Evolutionary conservation across 2,329 filamentous ascomycete genomes (phyloP).

Genomic region (Trichophyton simii): DNA sequence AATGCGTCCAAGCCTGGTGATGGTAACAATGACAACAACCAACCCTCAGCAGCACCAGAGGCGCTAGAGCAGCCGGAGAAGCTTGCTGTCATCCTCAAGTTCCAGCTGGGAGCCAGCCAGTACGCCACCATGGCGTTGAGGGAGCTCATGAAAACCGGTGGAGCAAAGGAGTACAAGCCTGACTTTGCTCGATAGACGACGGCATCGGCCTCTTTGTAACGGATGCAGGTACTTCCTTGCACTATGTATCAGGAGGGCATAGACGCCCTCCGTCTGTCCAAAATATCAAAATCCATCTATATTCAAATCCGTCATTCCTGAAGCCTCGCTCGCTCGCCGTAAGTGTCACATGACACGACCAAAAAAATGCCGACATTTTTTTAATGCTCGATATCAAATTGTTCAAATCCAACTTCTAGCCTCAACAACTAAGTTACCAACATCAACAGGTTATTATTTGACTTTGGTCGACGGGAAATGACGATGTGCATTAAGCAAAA

Average conservation of each 20-base stretch:
- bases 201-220: not conserved
- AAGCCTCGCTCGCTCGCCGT: not conserved
- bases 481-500: not conserved
- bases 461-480: not conserved
- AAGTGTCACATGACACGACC: not conserved
- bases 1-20: slow-evolving; percentile 18
- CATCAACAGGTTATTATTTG: too few relatives aligned
- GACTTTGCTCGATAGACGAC: slow-evolving; percentile 42
- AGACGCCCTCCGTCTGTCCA: not conserved
- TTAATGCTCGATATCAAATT: not conserved
- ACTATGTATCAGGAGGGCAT: not conserved
- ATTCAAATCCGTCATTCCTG: not conserved
- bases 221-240: not conserved
- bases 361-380: not conserved
- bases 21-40: slow-evolving; percentile 12
- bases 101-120: slow-evolving; percentile 65
- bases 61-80: slow-evolving; percentile 29
- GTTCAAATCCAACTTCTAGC: not conserved
- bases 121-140: slow-evolving; percentile 76
- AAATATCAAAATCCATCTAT: not conserved
- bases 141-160: slow-evolving; percentile 60
- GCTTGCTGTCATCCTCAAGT: slow-evolving; percentile 56
- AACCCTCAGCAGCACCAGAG: slow-evolving; percentile 2
- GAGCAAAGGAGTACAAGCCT: slow-evolving; percentile 49
- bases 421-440: not conserved